Percentiles rank a stretch among this genome's conserved stretches.
Conservation (phyloP, 805 yeast species). For the Candida vaughaniae region DNA sequence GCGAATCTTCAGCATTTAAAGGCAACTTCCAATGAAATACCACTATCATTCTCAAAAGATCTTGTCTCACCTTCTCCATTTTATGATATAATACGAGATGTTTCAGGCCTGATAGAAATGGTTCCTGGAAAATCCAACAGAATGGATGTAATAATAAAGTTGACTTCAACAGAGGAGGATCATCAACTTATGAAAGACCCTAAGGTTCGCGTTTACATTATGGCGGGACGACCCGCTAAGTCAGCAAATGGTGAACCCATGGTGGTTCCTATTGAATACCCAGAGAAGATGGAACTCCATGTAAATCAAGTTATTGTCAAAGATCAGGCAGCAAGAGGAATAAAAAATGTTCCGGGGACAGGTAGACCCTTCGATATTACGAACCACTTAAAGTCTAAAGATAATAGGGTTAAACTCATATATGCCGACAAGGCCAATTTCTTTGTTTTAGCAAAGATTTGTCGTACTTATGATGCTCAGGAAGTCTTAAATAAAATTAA, state of each 20-base stretch:
- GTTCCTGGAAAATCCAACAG: slow-evolving; percentile 26
- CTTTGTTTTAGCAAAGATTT: slow-evolving; percentile 46
- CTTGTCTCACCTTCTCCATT: slow-evolving; percentile 37
- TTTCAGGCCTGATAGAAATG: slow-evolving; percentile 49
- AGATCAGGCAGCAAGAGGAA: slow-evolving; percentile 63
- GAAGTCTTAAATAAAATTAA: slow-evolving; percentile 1
- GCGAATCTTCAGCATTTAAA: background rate
- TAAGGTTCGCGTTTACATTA: slow-evolving; percentile 40
- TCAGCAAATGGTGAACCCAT: background rate
- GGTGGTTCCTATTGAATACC: slow-evolving; percentile 56
- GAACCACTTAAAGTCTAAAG: slow-evolving; percentile 13
- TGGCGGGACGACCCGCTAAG: slow-evolving; percentile 49
- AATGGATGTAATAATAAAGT: slow-evolving; percentile 36
- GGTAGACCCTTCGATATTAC: slow-evolving; percentile 83
- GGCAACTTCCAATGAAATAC: background rate
- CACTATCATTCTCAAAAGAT: too few species aligned
- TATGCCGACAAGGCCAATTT: slow-evolving; percentile 54
- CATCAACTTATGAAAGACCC: slow-evolving; percentile 36
- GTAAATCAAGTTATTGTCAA: slow-evolving; percentile 50
- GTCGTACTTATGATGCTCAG: background rate
- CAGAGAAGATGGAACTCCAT: slow-evolving; percentile 66
- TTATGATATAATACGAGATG: slow-evolving; percentile 45
- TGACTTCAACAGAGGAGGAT: slow-evolving; percentile 29
- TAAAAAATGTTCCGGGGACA: slow-evolving; percentile 75
- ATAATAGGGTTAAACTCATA: slow-evolving; percentile 39